A percentile compares a stretch with the other conserved stretches of the same genome.
These are phyloP conservation scores for Globisporangium echinulatum DNA, from an alignment of 352 stramenopile genomes.

Conservation along the genomic window DNA sequence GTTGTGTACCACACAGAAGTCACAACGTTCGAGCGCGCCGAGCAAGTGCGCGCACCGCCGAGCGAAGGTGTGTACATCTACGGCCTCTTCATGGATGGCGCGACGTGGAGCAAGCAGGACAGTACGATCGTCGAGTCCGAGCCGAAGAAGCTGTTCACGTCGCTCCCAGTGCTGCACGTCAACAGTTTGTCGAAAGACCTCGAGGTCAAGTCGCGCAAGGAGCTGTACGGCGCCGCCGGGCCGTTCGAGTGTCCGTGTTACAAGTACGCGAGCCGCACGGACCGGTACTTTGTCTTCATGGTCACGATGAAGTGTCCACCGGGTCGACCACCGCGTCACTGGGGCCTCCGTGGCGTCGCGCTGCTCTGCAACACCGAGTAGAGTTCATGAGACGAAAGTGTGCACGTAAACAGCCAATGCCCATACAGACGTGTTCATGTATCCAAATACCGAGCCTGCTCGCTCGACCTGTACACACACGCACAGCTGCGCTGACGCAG, in stretches of 20 bases:
- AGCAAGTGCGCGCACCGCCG: conserved; percentile 86
- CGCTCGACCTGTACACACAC: conserved; percentile 4
- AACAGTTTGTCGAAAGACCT: conserved; percentile 93
- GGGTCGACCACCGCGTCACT: conserved; percentile 90
- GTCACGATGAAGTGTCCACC: conserved; percentile 88
- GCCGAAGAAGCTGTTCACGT: conserved; percentile 96
- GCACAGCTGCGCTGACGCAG: neutral
- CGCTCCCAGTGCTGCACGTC: conserved; percentile 94
- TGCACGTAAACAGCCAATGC: too few relatives aligned
- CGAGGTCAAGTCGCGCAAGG: conserved; percentile 89
- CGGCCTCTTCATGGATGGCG: conserved; percentile 96
- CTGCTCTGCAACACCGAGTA: conserved; percentile 94
- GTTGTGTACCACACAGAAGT: conserved; percentile 98
- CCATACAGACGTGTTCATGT: conserved; percentile 4
- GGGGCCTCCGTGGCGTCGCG: conserved; percentile 90
- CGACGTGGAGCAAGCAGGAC: conserved; percentile 93
- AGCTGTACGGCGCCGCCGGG: conserved; percentile 88
- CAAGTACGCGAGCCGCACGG: conserved; percentile 94
- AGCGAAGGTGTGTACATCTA: conserved; percentile 97
- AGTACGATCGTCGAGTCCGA: conserved; percentile 92
- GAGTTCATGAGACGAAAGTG: neutral
- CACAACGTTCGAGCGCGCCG: conserved; percentile 89
- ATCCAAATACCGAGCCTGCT: neutral
- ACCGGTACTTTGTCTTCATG: conserved; percentile 97
- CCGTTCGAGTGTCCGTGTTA: conserved; percentile 96